Evolutionary conservation across 1,284 basidiomycete genomes (phyloP), one percentile per base, ranked within the genome.

Genomic region (Tausonia pullulans): DNA sequence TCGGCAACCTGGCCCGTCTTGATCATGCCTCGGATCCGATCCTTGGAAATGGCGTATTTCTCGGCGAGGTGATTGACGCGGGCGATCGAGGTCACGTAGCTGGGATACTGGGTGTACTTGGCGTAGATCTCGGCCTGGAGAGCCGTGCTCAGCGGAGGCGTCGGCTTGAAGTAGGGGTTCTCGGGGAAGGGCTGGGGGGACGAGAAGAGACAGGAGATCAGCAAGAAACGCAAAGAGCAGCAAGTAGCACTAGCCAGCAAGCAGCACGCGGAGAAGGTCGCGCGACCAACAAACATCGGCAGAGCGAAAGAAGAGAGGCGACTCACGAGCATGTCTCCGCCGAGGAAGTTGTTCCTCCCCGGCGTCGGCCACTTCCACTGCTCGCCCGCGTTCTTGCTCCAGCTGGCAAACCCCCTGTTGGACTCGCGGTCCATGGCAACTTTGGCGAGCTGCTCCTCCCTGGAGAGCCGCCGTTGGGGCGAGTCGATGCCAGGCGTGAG

Each of bases 1-100:
- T 65, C 64, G 39, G 40, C 60, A 13, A 65, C 56, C 60, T 65
- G 64, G 43, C 64, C 64, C n/a, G 64, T 65, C 56, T 65, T 65
- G 60, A 65, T 60, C 49, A 59, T 44, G n/a, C 59, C 64, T 27
- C 46, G 51, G n/a, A 65, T 58, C 13, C 64, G 60, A 43, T 65
- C 64, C 59, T 65, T 65, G n/a, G 59, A 56, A 49, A 65, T 65
- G 16, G 16, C n/a, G 60, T 61, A 65, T 55, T 52, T 51, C 44
- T 56, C 54, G 2, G 64, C 41, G 40, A 65, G 60, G 43, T 56
- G 60, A n/a, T 61, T 50, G 44, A 61, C 60, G 40, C 64, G 54
- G 13, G 49, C 55, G 16, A 54, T 10, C 4, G 55, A 48, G 39
- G 48, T 55, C 9, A 61, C 56, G 7, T 48, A 43, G 13, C 50